Evolutionary conservation across 2,329 filamentous ascomycete species (phyloP).

Genomic region (Colletotrichum navitas): DNA sequence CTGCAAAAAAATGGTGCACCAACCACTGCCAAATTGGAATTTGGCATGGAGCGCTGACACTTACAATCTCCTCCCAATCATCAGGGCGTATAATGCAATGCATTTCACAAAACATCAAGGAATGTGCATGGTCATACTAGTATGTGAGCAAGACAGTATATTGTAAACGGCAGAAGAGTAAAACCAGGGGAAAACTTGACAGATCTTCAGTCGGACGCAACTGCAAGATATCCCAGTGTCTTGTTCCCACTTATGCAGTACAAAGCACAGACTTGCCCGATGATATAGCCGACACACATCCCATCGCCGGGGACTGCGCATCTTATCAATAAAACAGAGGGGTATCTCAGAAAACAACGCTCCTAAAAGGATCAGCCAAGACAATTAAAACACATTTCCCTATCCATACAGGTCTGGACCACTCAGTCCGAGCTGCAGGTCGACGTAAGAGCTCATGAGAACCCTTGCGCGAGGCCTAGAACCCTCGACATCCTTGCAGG

Average conservation of each 20-base stretch:
- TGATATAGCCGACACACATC: conserved; percentile 35
- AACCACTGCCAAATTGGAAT: neutral
- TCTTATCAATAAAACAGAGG: conserved; percentile 43
- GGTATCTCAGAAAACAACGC: conserved; percentile 44
- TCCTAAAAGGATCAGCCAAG: conserved; percentile 33
- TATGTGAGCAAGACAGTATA: conserved; percentile 30
- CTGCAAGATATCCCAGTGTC: neutral
- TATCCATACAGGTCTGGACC: conserved; percentile 20
- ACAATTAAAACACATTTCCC: conserved; percentile 20
- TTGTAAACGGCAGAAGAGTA: conserved; percentile 12
- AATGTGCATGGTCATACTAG: neutral
- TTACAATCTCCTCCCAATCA: neutral
- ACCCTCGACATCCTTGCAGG: conserved; percentile 1
- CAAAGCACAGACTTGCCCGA: conserved; percentile 21
- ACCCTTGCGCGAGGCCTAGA: conserved; percentile 32
- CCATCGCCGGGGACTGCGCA: conserved; percentile 2
- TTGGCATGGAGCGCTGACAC: neutral
- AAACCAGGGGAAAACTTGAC: neutral
- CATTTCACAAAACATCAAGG: neutral
- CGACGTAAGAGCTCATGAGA: conserved; percentile 23
- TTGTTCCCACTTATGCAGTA: neutral
- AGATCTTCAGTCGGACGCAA: conserved; percentile 6
- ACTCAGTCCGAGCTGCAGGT: conserved; percentile 17
- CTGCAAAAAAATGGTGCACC: neutral
- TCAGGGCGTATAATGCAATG: neutral